These are phyloP conservation scores for Saccharomycopsis schoenii DNA, from an alignment of 805 yeast species.

Conservation along the genomic window DNA sequence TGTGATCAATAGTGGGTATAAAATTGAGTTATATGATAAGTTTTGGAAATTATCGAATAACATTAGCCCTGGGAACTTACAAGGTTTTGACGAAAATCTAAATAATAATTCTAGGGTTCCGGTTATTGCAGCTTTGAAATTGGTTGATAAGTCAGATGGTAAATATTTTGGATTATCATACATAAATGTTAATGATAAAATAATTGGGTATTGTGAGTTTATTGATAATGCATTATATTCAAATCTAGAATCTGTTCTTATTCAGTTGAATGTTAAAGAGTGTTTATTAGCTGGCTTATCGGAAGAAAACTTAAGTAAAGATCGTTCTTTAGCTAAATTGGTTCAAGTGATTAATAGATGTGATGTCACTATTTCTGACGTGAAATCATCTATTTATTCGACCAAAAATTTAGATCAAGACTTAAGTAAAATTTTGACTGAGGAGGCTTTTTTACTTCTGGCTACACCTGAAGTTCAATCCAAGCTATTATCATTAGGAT, in stretches of 20 bases:
- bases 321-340: slow-evolving; percentile 54
- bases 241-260: slow-evolving; percentile 73
- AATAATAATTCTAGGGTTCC: slow-evolving; percentile 4
- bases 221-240: slow-evolving; percentile 82
- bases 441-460: slow-evolving; percentile 29
- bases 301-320: slow-evolving; percentile 29
- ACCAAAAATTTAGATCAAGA: slow-evolving; percentile 70
- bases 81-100: slow-evolving; percentile 53
- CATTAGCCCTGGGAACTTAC: slow-evolving; percentile 90
- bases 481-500: slow-evolving; percentile 41
- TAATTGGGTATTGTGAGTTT: slow-evolving; percentile 67
- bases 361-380: slow-evolving; percentile 57
- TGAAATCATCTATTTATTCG: slow-evolving; percentile 47
- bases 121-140: slow-evolving; percentile 28
- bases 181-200: slow-evolving; percentile 58
- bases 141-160: slow-evolving; percentile 29
- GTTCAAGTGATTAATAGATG: slow-evolving; percentile 68
- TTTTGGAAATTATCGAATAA: slow-evolving; percentile 45
- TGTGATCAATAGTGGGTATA: slow-evolving; percentile 59
- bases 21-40: slow-evolving; percentile 71
- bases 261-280: slow-evolving; percentile 87
- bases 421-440: slow-evolving; percentile 32
- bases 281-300: slow-evolving; percentile 47
- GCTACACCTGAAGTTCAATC: slow-evolving; percentile 47
- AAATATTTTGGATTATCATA: slow-evolving; percentile 68